A percentile compares a stretch with the other conserved stretches of the same genome.
Evolutionary conservation across 1,284 basidiomycete species (phyloP).

Genomic region (Erythrobasidium hasegawianum): DNA sequence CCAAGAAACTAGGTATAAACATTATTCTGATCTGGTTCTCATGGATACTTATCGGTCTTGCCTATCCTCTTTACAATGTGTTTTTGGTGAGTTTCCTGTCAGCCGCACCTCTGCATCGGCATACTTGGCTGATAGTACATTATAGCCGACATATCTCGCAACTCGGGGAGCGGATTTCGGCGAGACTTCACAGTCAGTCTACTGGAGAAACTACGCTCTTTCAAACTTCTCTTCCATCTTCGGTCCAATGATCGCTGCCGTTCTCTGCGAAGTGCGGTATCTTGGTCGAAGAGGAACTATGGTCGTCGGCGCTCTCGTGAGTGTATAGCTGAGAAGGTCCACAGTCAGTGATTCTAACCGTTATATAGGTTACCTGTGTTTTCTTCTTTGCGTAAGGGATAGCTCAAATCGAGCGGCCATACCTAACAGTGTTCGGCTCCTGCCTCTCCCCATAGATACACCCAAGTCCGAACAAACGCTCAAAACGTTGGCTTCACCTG

Average conservation of each 20-base stretch:
- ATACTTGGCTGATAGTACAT: neutral
- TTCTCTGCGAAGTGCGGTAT: conserved; percentile 2
- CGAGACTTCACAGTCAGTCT: conserved; percentile 8
- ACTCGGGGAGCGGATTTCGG: conserved; percentile 4
- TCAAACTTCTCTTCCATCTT: neutral
- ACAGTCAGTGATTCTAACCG: no score
- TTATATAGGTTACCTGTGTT: no score
- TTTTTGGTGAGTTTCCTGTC: neutral
- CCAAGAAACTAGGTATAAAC: conserved; percentile 56
- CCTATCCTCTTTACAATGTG: conserved; percentile 7
- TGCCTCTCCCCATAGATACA: no score
- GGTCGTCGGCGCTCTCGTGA: conserved; percentile 8
- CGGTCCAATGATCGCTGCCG: neutral
- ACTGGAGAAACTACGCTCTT: conserved; percentile 12
- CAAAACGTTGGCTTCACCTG: conserved; percentile 57
- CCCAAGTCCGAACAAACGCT: conserved; percentile 63
- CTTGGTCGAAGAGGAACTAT: conserved; percentile 6
- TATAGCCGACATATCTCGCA: neutral
- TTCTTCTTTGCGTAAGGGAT: neutral
- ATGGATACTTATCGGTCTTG: conserved; percentile 8
- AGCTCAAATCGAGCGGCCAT: neutral
- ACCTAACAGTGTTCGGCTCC: no score
- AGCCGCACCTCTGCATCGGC: neutral
- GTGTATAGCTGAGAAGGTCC: no score
- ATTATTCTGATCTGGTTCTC: conserved; percentile 8